Evolutionary conservation across 2,329 filamentous ascomycete species (phyloP).

Genomic region (Aureobasidium lini): DNA sequence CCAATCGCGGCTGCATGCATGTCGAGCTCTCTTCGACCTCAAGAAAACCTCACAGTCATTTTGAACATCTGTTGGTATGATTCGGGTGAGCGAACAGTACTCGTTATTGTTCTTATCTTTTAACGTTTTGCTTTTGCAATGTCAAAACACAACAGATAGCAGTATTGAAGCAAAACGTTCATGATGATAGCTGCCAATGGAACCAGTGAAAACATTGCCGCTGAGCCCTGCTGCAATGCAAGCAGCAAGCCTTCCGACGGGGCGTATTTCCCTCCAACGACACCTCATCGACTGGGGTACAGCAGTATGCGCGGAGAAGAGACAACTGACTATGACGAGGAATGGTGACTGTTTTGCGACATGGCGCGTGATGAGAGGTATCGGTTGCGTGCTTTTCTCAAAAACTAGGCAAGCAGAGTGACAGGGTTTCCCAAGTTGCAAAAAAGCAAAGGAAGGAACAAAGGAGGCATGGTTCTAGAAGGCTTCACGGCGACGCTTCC

Average conservation of each 20-base stretch:
- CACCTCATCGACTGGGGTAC: neutral
- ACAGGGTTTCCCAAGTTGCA: neutral
- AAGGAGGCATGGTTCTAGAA: neutral
- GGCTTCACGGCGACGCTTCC: neutral
- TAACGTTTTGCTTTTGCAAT: neutral
- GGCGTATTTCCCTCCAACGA: neutral
- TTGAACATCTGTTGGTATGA: too few species aligned
- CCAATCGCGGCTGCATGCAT: neutral
- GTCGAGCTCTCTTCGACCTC: neutral
- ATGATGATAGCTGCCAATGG: neutral
- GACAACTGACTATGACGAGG: neutral
- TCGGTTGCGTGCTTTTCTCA: neutral
- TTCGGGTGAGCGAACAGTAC: too few species aligned
- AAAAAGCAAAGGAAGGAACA: neutral
- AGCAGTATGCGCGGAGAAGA: neutral
- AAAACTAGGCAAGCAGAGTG: neutral
- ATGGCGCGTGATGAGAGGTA: constrained; percentile 1
- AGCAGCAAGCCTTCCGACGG: neutral
- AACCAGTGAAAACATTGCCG: neutral
- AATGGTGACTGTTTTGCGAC: constrained; percentile 1
- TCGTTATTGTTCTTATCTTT: neutral
- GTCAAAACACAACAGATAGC: too few species aligned
- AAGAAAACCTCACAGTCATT: too few species aligned
- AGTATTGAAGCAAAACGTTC: neutral
- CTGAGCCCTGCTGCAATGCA: constrained; percentile 1